Evolutionary conservation across 2,329 filamentous ascomycete species (phyloP).

Genomic region (Claviceps humidiphila): DNA sequence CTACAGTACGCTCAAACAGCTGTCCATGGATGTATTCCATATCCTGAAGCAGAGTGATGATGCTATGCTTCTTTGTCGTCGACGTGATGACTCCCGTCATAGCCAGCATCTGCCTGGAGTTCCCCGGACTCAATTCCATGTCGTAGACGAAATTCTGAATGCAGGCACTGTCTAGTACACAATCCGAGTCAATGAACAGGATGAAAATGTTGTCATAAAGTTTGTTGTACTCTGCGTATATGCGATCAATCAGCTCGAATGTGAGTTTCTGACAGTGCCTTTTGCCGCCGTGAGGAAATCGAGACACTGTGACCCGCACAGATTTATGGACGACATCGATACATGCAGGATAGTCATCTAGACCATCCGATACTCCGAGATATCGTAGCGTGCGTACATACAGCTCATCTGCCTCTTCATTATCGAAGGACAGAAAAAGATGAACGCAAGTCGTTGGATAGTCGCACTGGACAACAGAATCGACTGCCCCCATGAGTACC

Average conservation of each 20-base stretch:
- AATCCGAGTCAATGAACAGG: slow-evolving; percentile 95
- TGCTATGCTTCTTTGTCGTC: slow-evolving; percentile 73
- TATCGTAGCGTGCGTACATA: slow-evolving; percentile 78
- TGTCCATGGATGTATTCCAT: slow-evolving; percentile 98
- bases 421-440: slow-evolving; percentile 91
- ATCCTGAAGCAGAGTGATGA: slow-evolving; percentile 88
- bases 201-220: slow-evolving; percentile 88
- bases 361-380: slow-evolving; percentile 65
- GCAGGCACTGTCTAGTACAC: slow-evolving; percentile 80
- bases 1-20: slow-evolving; percentile 87
- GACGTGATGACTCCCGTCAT: slow-evolving; percentile 98
- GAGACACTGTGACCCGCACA: slow-evolving; percentile 76
- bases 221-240: slow-evolving; percentile 78
- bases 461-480: slow-evolving; percentile 87
- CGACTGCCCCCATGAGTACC: slow-evolving; percentile 69
- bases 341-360: slow-evolving; percentile 71
- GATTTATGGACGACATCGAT: slow-evolving; percentile 80
- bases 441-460: slow-evolving; percentile 88
- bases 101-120: slow-evolving; percentile 82
- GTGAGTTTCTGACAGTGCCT: slow-evolving; percentile 87
- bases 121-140: slow-evolving; percentile 93
- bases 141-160: slow-evolving; percentile 97
- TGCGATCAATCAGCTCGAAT: slow-evolving; percentile 83
- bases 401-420: slow-evolving; percentile 74
- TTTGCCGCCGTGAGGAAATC: slow-evolving; percentile 89